Evolutionary conservation across 495 filamentous ascomycete species (phyloP).

Genomic region (Penicillium salamii): DNA sequence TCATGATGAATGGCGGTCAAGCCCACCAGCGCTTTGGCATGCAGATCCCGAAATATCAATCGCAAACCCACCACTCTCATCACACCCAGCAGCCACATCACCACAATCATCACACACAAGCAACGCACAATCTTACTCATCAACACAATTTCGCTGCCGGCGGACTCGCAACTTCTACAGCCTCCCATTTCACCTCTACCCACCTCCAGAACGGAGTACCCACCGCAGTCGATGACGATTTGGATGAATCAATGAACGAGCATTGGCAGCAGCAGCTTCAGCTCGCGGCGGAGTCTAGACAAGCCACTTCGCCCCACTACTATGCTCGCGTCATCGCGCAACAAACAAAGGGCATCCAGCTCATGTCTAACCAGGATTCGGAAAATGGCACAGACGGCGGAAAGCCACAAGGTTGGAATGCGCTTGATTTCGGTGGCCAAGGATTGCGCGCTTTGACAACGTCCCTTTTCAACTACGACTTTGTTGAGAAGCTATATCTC

Average conservation of each 20-base stretch:
- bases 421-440: conserved; percentile 90
- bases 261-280: conserved; percentile 89
- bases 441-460: conserved; percentile 76
- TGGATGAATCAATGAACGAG: conserved; percentile 65
- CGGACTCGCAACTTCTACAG: conserved; percentile 64
- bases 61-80: conserved; percentile 68
- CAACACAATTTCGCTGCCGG: conserved; percentile 80
- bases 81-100: conserved; percentile 75
- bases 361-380: conserved; percentile 54
- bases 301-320: conserved; percentile 61
- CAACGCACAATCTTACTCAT: conserved; percentile 61
- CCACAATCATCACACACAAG: conserved; percentile 69
- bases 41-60: conserved; percentile 69
- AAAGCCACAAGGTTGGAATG: conserved; percentile 79
- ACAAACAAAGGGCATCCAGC: conserved; percentile 60
- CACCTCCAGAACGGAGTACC: conserved; percentile 74
- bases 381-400: conserved; percentile 66
- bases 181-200: conserved; percentile 70
- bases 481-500: conserved; percentile 86
- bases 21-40: conserved; percentile 61
- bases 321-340: conserved; percentile 59
- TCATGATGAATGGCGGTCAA: conserved; percentile 67
- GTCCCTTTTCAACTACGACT: conserved; percentile 79
- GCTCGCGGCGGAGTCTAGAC: conserved; percentile 68
- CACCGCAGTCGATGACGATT: conserved; percentile 52